Percentiles rank a stretch among this genome's conserved stretches.
phyloP scores from a whole-genome alignment of 2,329 filamentous ascomycete genomes.

The Plenodomus lindquistii region DNA sequence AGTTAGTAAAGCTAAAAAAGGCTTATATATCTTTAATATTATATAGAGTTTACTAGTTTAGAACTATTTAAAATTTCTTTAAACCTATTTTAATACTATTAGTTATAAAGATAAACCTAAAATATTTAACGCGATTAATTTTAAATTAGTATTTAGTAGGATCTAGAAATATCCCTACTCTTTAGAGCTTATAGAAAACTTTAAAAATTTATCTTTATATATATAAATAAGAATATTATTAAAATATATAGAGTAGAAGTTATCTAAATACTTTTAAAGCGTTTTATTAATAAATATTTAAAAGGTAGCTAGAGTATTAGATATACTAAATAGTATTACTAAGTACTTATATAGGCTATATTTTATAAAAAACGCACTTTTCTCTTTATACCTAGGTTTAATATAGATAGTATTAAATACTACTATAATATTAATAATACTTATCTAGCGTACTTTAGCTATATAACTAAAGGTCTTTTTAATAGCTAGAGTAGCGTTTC shows the following conservation, averaged over 20 bases:
- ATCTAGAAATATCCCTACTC: neutral
- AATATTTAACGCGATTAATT: conserved; percentile 4
- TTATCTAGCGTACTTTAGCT: conserved; percentile 26
- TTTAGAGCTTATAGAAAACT: neutral
- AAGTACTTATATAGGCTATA: conserved; percentile 42
- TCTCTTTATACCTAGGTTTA: conserved; percentile 21
- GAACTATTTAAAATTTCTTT: conserved; percentile 14
- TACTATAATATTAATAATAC: conserved; percentile 27
- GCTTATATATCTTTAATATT: conserved; percentile 20
- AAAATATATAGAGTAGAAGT: conserved; percentile 24
- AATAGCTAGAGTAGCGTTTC: conserved; percentile 39
- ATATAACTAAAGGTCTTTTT: conserved; percentile 34
- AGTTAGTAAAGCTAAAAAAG: conserved; percentile 42
- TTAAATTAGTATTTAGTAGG: conserved; percentile 12
- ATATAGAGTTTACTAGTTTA: conserved; percentile 21
- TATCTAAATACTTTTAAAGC: conserved; percentile 20
- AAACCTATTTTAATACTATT: conserved; percentile 3
- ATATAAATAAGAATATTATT: conserved; percentile 30
- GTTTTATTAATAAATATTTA: conserved; percentile 26
- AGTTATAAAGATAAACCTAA: conserved; percentile 1
- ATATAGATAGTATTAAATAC: conserved; percentile 9
- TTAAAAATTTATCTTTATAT: neutral
- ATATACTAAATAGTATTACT: conserved; percentile 28
- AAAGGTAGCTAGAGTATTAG: conserved; percentile 15
- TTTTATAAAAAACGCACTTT: conserved; percentile 38